Percentiles rank a stretch among this genome's conserved stretches.
Evolutionary conservation across 192 early-diverging fungal species (phyloP).

Genomic region (Coemansia sp.): DNA sequence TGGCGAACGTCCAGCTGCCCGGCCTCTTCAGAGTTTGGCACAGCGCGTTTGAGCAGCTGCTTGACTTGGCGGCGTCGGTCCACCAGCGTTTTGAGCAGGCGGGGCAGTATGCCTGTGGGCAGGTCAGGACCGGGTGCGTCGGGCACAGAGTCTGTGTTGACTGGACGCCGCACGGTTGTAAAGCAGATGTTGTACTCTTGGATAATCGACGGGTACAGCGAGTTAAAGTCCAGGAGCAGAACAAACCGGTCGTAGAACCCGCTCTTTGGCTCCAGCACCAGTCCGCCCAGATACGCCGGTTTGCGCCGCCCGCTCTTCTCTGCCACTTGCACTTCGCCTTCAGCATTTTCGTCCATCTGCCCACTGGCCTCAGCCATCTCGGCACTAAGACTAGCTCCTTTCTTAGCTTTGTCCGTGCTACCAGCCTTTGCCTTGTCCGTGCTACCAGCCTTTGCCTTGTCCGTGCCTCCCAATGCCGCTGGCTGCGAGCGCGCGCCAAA

Average conservation of each 20-base stretch:
- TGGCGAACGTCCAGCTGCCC: constrained; percentile 90
- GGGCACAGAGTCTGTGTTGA: constrained; percentile 62
- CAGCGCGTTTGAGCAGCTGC: constrained; percentile 77
- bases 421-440: not conserved
- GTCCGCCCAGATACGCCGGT: constrained; percentile 89
- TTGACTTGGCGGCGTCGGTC: constrained; percentile 89
- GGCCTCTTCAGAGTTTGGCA: constrained; percentile 51
- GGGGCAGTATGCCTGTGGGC: constrained; percentile 79
- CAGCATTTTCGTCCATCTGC: constrained; percentile 28
- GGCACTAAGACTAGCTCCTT: constrained; percentile 17
- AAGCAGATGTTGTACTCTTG: constrained; percentile 99
- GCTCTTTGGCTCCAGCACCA: constrained; percentile 96
- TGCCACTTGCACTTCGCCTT: constrained; percentile 14
- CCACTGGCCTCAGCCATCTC: constrained; percentile 38
- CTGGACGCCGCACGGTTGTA: constrained; percentile 79
- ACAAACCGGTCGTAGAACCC: constrained; percentile 97
- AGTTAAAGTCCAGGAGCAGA: constrained; percentile 96
- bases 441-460: not conserved
- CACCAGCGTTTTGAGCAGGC: constrained; percentile 83
- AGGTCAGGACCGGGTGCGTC: constrained; percentile 71
- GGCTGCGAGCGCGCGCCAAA: constrained; percentile 10
- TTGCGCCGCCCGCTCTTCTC: constrained; percentile 65
- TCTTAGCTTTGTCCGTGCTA: not conserved
- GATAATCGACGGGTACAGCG: constrained; percentile 98
- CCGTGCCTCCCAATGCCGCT: not conserved